Conservation (phyloP, 1,284 basidiomycete species). For the Grifola frondosa region DNA sequence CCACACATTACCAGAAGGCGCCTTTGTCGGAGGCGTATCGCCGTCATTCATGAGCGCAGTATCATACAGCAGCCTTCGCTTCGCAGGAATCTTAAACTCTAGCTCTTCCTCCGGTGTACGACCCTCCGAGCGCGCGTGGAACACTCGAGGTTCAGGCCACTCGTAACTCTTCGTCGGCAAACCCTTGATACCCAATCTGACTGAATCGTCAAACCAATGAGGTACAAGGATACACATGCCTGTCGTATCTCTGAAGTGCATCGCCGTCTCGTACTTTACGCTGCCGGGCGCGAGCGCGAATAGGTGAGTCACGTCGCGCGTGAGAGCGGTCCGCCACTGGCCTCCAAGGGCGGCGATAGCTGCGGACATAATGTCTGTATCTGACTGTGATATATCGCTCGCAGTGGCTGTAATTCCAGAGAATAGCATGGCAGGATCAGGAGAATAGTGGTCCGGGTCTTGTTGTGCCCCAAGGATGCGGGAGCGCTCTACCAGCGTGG, state of each 20-base stretch:
- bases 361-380: conserved; percentile 72
- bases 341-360: conserved; percentile 80
- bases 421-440: conserved; percentile 76
- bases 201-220: conserved; percentile 83
- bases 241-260: conserved; percentile 54
- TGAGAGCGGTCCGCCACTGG: conserved; percentile 73
- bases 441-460: conserved; percentile 63
- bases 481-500: conserved; percentile 64
- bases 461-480: conserved; percentile 57
- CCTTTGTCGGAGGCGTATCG: conserved; percentile 17
- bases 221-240: conserved; percentile 66
- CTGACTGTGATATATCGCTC: conserved; percentile 60
- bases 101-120: conserved; percentile 24
- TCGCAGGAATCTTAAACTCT: conserved; percentile 33
- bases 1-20: conserved; percentile 39
- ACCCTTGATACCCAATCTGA: conserved; percentile 57
- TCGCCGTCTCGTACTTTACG: conserved; percentile 62
- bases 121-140: conserved; percentile 33
- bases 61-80: conserved; percentile 46
- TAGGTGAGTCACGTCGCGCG: conserved; percentile 84
- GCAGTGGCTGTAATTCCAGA: conserved; percentile 77
- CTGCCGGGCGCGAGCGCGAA: conserved; percentile 56
- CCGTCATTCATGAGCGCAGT: conserved; percentile 30
- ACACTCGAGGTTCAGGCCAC: conserved; percentile 67
- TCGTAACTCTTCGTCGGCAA: conserved; percentile 63